Evolutionary conservation across 495 filamentous ascomycete species (phyloP), one percentile per base, ranked within the genome.

Genomic region (Cairneyella variabilis): DNA sequence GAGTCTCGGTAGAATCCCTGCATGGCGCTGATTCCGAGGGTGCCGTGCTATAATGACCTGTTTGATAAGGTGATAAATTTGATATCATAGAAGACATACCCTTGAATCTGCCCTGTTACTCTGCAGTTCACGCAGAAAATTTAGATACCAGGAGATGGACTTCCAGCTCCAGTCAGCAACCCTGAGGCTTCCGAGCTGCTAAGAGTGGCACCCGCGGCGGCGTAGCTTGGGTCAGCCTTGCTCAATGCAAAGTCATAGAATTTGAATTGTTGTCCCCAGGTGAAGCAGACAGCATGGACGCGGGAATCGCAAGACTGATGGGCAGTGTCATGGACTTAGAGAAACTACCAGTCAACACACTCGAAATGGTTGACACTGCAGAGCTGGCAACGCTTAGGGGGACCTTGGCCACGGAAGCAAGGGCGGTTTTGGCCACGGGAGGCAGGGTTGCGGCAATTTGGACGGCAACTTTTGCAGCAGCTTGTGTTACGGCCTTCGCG

Each of bases 1-100:
- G 28, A 42, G 0, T 37, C 57, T 26, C 49, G 38, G 25, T 49
- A 36, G 46, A 60, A 39, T 10, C 53, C 57, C 17, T 22, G 10
- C 8, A 16, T 38, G 12, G 32, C 14, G 25, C 46, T 49, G 21
- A 49, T 37, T 16, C 46, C 16, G 17, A 49, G 4, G 4, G 17
- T 25, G 28, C 46, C 46, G 30, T 34, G 7, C 30, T 34, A 34
- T 14, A 34, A 34, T 7, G 9, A 41, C 17, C n/a, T n/a, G n/a
- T n/a, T n/a, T n/a, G n/a, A n/a, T n/a, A n/a, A n/a, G n/a, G n/a
- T n/a, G n/a, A n/a, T n/a, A n/a, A n/a, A n/a, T n/a, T n/a, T n/a
- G n/a, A n/a, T n/a, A n/a, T n/a, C n/a, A n/a, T n/a, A n/a, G n/a
- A n/a, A n/a, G n/a, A 44, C 16, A 9, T 26, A 25, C 41, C 9